Conservation (phyloP, 1,284 basidiomycete genomes). For the Gymnopus androsaceus region DNA sequence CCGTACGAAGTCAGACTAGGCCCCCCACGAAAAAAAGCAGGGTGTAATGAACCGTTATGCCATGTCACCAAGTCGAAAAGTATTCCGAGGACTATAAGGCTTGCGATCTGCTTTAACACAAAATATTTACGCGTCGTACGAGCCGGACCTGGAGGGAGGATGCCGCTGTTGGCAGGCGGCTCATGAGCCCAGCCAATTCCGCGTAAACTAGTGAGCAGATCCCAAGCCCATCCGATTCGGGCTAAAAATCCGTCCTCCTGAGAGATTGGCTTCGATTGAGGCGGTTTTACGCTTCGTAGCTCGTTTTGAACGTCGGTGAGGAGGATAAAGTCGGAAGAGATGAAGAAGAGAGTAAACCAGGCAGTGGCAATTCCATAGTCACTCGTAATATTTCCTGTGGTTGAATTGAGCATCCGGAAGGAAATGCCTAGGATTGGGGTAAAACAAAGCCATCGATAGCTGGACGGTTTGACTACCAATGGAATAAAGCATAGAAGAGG, state of each 20-base stretch:
- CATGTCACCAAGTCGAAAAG: no score
- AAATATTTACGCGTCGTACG: not conserved
- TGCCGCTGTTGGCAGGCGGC: slow-evolving; percentile 16
- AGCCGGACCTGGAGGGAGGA: slow-evolving; percentile 21
- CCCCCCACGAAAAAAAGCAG: no score
- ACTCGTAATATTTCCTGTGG: no score
- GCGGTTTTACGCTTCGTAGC: slow-evolving; percentile 14
- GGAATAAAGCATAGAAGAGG: no score
- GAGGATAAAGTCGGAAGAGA: slow-evolving; percentile 23
- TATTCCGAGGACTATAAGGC: not conserved
- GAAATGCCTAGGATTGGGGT: no score
- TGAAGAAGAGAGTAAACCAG: slow-evolving; percentile 13
- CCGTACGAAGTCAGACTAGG: slow-evolving; percentile 1
- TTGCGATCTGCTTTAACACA: not conserved
- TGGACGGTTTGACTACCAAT: no score
- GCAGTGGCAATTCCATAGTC: slow-evolving; percentile 1
- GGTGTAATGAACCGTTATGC: no score
- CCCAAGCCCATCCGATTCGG: slow-evolving; percentile 28
- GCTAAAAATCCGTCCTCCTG: slow-evolving; percentile 20
- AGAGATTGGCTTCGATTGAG: slow-evolving; percentile 14
- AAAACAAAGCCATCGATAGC: no score
- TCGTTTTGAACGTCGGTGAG: slow-evolving; percentile 24
- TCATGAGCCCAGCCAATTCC: slow-evolving; percentile 30
- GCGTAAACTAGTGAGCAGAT: slow-evolving; percentile 23
- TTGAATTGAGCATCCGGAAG: no score